These are phyloP conservation scores for Talaromyces stipitatus DNA, from an alignment of 495 filamentous ascomycete genomes.

Conservation along the genomic window DNA sequence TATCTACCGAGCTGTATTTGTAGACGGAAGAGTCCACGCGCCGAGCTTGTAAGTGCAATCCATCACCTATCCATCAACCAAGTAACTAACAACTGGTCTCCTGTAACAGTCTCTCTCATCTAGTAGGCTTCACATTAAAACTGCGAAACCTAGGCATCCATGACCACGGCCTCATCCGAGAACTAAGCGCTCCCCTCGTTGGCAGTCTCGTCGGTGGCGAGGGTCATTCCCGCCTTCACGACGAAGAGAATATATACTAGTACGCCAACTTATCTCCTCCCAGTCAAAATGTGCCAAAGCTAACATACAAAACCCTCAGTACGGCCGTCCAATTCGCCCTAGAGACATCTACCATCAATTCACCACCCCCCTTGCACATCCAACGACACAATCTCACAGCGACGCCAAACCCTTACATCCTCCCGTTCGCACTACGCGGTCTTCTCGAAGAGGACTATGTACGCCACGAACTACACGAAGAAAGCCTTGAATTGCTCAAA, in stretches of 20 bases:
- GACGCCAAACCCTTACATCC: constrained; percentile 72
- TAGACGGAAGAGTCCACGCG: constrained; percentile 86
- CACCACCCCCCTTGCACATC: constrained; percentile 39
- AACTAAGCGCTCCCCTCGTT: constrained; percentile 80
- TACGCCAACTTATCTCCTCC: constrained; percentile 24
- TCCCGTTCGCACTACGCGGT: constrained; percentile 92
- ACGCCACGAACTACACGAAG: constrained; percentile 63
- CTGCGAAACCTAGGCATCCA: constrained; percentile 85
- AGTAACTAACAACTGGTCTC: constrained; percentile 7
- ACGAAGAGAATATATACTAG: constrained; percentile 84
- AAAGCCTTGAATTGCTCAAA: constrained; percentile 69
- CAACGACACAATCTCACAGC: constrained; percentile 41
- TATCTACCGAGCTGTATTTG: constrained; percentile 87
- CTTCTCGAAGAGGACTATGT: constrained; percentile 90
- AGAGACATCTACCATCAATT: constrained; percentile 63
- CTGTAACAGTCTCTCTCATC: constrained; percentile 59
- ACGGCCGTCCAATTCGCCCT: constrained; percentile 79
- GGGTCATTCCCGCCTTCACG: constrained; percentile 88
- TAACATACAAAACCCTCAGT: constrained; percentile 35
- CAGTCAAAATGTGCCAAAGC: not conserved
- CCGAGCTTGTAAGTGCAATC: constrained; percentile 66
- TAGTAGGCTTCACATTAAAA: constrained; percentile 89
- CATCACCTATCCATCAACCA: not conserved
- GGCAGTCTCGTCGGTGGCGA: constrained; percentile 89
- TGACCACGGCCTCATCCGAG: constrained; percentile 88